Evolutionary conservation across 805 yeast genomes (phyloP), one percentile per base, ranked within the genome.

Genomic region (Lachancea quebecensis): DNA sequence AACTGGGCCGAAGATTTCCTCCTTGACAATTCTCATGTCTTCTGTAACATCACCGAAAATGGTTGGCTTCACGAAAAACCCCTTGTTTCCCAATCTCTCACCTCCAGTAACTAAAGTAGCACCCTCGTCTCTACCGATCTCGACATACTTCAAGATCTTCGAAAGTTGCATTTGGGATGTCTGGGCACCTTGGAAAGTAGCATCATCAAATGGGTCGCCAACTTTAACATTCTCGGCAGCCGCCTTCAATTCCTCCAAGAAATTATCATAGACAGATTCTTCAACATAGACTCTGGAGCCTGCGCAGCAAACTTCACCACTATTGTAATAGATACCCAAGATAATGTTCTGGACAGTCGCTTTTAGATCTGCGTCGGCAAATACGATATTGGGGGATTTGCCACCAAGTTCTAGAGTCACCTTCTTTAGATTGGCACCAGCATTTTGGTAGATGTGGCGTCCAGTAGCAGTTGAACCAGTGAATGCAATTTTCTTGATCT

Each of bases 361-460:
- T 46, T 82, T 80, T 48, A 90, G 64, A 65, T 90, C 80, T 46
- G 91, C 90, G 63, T 90, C 97, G 60, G 82, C 81, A 62, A 85
- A 88, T 41, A 90, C 82, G 56, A 90, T 80, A 68, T 85, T 81
- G 59, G 98, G 96, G 30, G 96, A 89, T 73, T 90, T 90, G 64
- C 98, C 98, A 63, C 98, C 98, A 59, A 89, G 80, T 73, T 90
- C 98, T 64, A 90, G 76, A 37, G 97, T 90, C 52, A 89, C 87
- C 67, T 85, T 88, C 77, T 90, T 90, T 67, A 90, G 75, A 40
- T 86, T 77, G 50, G 78, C 80, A 52, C 95, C 87, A 50, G 95
- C 90, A 50, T 76, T 74, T 67, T 77, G 78, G 83, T 86, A 82
- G 62, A 90, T 85, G 57, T 69, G 70, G 66, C 85, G 84, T 62